Evolutionary conservation across 75 land plant species (phyloP), one percentile per base, ranked within the genome.

Genomic region (Pseudotsuga menziesii): DNA sequence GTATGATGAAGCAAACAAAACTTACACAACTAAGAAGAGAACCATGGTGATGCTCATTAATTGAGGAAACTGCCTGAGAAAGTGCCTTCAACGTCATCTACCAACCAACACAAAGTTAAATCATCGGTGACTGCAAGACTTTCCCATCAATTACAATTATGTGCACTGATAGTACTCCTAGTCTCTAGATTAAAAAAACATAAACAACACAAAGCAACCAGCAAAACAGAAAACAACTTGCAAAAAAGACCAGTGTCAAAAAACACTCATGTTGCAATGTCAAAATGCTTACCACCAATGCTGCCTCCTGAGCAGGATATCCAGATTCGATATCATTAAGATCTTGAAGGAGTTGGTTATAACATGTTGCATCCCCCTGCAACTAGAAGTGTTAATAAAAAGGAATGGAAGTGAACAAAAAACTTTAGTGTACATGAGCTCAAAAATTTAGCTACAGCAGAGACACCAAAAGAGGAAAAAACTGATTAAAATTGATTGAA

Each of bases 31-130:
- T 23, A 17, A 86, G 61, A 27, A 86, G 79, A 14, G 78, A 32
- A 35, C 75, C 64, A 73, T 93, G 96, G 44, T 83, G 84, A 67
- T 61, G 58, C 23, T 82, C 76, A 56, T 89, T 82, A 72, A 93
- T 76, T 62, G 60, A 84, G 11, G 82, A 83, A 52, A 91, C 94
- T 44, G 86, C 85, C 61, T 84, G 87, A 41, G 94, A 88, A 23
- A 93, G 86, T 1, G 90, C 96, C 78, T 71, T 87, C 36, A 91
- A 75, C 22, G 88, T 77, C 56, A 81, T 77, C 91, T 89, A 80
- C 22, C 52, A 41, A 41, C 12, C 72, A n/a, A n/a, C 39, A n/a
- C 23, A 64, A 19, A 5, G 41, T 8, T 20, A 41, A n/a, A 8
- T n/a, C 20, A 41, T 41, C 23, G 41, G 48, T 69, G 72, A 41